Base-by-base conservation (phyloP, 345 rosid genomes). In the Corchorus capsularis region DNA sequence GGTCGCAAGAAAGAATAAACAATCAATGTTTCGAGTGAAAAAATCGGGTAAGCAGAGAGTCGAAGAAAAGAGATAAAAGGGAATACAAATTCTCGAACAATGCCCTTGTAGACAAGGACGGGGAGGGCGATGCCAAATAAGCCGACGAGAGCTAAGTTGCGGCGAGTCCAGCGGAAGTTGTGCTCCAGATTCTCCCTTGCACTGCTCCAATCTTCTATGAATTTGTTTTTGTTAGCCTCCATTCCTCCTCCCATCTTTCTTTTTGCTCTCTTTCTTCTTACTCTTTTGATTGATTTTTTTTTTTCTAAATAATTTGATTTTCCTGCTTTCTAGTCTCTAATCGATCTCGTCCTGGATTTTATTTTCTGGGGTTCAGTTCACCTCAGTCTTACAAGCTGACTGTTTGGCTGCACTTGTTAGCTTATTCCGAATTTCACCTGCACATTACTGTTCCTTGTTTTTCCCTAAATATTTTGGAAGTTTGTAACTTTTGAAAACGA, bases 121-220 rank as follows among this genome's bases (percentile, higher is more conserved):
- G 99, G 99, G 74, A 93, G 16, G 19, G 92, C 99, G 87, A 93
- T 80, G 80, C 99, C 98, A 82, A 93, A 93, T 16, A 96, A 39
- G 75, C 99, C 97, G 70, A 96, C 83, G 66, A 96, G 83, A 54
- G 97, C 98, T 6, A 90, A 81, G 87, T 93, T 93, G 69, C 98
- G 97, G 61, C 98, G 97, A 15, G 93, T 88, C 97, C 98, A 96
- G 1, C 97, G 91, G 87, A 96, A 96, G 83, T 95, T 96, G 57
- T 89, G 64, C 83, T 96, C 99, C 37, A 96, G 91, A 77, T 86
- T 96, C 94, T 96, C 99, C 1, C 99, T 87, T 0, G 86, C 93
- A 0, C 86, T 15, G 82, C 96, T 11, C 98, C 99, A 96, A 0
- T 96, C 98, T 83, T 96, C 99, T 47, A 96, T 91, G 91, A 88